Conservation (phyloP, 805 yeast species). For the Candida schatavii region DNA sequence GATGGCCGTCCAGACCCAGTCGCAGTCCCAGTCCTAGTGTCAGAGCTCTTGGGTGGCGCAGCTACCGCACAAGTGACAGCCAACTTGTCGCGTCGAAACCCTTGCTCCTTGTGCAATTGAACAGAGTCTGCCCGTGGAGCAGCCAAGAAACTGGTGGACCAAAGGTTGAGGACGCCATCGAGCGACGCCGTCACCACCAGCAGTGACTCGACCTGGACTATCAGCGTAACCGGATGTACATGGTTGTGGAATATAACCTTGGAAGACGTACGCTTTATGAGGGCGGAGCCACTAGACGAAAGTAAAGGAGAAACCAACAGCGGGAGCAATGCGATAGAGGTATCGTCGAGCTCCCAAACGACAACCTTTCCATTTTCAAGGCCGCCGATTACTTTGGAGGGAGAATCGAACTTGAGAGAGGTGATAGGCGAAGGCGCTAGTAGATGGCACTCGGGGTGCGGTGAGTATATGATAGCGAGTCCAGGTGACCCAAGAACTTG, state of each 20-base stretch:
- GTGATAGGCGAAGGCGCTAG: conserved; percentile 40
- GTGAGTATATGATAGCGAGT: conserved; percentile 34
- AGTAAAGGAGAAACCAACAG: conserved; percentile 20
- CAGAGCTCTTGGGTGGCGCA: too few relatives aligned
- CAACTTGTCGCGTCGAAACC: too few relatives aligned
- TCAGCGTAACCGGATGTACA: not conserved
- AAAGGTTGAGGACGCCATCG: conserved; percentile 15
- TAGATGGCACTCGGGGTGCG: conserved; percentile 37
- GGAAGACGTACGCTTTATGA: not conserved
- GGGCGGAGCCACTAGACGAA: conserved; percentile 9
- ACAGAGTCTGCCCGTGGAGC: conserved; percentile 22
- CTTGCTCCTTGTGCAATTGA: conserved; percentile 9
- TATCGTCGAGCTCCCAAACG: conserved; percentile 44
- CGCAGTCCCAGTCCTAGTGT: too few relatives aligned
- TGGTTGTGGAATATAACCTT: conserved; percentile 1
- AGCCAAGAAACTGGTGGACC: conserved; percentile 34
- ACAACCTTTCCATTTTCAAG: conserved; percentile 48
- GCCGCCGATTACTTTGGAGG: conserved; percentile 46
- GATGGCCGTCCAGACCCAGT: too few relatives aligned
- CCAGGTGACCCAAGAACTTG: conserved; percentile 17
- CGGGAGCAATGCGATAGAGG: conserved; percentile 18
- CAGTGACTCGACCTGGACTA: not conserved
- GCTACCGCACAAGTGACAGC: too few relatives aligned
- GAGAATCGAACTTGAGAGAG: conserved; percentile 38
- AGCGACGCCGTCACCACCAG: too few relatives aligned